Evolutionary conservation across 2,329 filamentous ascomycete species (phyloP).

Genomic region (Gnomoniopsis sp.): DNA sequence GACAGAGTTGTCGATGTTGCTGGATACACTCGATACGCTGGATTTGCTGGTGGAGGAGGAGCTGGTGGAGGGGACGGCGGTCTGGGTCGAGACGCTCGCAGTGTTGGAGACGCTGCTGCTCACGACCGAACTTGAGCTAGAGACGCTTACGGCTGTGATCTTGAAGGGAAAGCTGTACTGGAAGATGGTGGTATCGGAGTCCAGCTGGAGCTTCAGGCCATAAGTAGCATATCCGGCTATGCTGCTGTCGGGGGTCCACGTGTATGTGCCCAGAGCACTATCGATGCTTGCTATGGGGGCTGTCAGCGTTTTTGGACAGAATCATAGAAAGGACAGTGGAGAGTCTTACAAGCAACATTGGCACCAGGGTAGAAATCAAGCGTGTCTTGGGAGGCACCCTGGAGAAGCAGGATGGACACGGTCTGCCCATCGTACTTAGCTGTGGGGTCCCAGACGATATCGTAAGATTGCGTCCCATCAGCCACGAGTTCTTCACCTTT

Average conservation of each 20-base stretch:
- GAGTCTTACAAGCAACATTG: not conserved
- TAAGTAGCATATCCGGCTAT: slow-evolving; percentile 48
- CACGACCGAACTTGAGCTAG: slow-evolving; percentile 18
- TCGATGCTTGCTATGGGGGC: slow-evolving; percentile 40
- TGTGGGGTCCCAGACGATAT: slow-evolving; percentile 48
- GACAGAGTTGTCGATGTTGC: slow-evolving; percentile 23
- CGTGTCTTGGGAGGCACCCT: slow-evolving; percentile 41
- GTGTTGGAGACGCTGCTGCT: slow-evolving; percentile 13
- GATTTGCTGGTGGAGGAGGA: slow-evolving; percentile 17
- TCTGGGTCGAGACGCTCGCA: not conserved
- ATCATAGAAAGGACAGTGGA: not conserved
- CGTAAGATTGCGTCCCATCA: slow-evolving; percentile 39
- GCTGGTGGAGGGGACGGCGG: slow-evolving; percentile 19
- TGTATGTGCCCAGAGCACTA: slow-evolving; percentile 41
- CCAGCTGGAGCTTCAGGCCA: slow-evolving; percentile 53
- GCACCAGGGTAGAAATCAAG: slow-evolving; percentile 27
- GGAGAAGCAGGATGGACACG: slow-evolving; percentile 53
- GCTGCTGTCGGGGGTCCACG: slow-evolving; percentile 46
- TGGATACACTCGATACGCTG: slow-evolving; percentile 5
- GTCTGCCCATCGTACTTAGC: slow-evolving; percentile 35
- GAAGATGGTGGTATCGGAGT: slow-evolving; percentile 45
- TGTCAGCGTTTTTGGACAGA: not conserved
- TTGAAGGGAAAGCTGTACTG: slow-evolving; percentile 63
- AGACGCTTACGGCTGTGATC: slow-evolving; percentile 35
- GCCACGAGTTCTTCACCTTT: slow-evolving; percentile 41